phyloP scores from a whole-genome alignment of 2,329 filamentous ascomycete species.

The Thielaviopsis punctulata region DNA sequence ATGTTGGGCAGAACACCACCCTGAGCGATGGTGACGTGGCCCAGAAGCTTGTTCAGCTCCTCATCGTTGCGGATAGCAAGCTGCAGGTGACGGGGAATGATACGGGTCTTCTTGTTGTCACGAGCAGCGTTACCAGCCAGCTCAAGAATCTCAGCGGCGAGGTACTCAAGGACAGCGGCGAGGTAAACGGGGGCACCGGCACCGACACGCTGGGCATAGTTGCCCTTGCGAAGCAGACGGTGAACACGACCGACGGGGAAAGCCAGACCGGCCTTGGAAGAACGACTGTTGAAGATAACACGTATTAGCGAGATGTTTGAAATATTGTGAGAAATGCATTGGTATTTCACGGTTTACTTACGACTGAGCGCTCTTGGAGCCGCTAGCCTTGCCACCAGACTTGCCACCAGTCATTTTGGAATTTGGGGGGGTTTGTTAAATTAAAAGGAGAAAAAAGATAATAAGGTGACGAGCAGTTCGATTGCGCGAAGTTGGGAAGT shows the following conservation, averaged over 20 bases:
- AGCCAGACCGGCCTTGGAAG: conserved; percentile 96
- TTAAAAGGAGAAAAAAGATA: conserved; percentile 12
- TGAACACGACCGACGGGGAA: conserved; percentile 99
- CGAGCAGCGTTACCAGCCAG: conserved; percentile 95
- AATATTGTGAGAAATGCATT: neutral
- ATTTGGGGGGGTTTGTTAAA: no score
- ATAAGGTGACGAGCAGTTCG: conserved; percentile 10
- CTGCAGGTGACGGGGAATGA: conserved; percentile 96
- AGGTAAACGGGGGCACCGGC: conserved; percentile 95
- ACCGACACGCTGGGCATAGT: conserved; percentile 99
- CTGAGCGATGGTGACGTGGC: conserved; percentile 91
- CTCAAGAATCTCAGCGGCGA: conserved; percentile 97
- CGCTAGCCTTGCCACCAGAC: conserved; percentile 98
- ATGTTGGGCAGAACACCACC: conserved; percentile 96
- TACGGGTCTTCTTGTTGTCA: conserved; percentile 99
- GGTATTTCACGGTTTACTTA: conserved; percentile 50
- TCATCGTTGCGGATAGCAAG: conserved; percentile 99
- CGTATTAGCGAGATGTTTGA: conserved; percentile 21
- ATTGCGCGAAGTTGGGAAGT: neutral
- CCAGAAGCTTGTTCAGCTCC: conserved; percentile 97
- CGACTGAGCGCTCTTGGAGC: conserved; percentile 98
- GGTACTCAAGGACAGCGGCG: conserved; percentile 93
- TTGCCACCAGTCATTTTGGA: conserved; percentile 99
- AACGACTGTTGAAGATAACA: conserved; percentile 49
- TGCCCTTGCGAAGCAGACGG: conserved; percentile 95